phyloP scores from a whole-genome alignment of 78 protist genomes.

The slime mould (Dictyostelium discoideum) region dicty_2.7 NC_007089.4:3225501-3226000 shows the following conservation, averaged over 20 bases:
- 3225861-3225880: slow-evolving; percentile 89
- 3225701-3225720: slow-evolving; percentile 70
- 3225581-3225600: slow-evolving; percentile 94
- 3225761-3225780: slow-evolving; percentile 86
- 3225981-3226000: slow-evolving; percentile 92
- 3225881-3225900: slow-evolving; percentile 85
- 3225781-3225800: slow-evolving; percentile 87
- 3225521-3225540: not conserved
- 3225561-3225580: slow-evolving; percentile 64
- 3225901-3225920: slow-evolving; percentile 92
- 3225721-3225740: slow-evolving; percentile 45
- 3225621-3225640: slow-evolving; percentile 89
- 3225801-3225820: slow-evolving; percentile 84
- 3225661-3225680: slow-evolving; percentile 30
- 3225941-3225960: slow-evolving; percentile 91
- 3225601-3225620: slow-evolving; percentile 90
- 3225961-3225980: slow-evolving; percentile 92
- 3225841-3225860: slow-evolving; percentile 84
- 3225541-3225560: slow-evolving; percentile 11
- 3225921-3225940: slow-evolving; percentile 92
- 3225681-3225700: slow-evolving; percentile 26
- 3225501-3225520: slow-evolving; percentile 37
- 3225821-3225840: slow-evolving; percentile 82
- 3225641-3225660: slow-evolving; percentile 59
- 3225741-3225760: slow-evolving; percentile 87